Evolutionary conservation across 495 filamentous ascomycete species (phyloP).

Genomic region (Penicillium maclennaniae): DNA sequence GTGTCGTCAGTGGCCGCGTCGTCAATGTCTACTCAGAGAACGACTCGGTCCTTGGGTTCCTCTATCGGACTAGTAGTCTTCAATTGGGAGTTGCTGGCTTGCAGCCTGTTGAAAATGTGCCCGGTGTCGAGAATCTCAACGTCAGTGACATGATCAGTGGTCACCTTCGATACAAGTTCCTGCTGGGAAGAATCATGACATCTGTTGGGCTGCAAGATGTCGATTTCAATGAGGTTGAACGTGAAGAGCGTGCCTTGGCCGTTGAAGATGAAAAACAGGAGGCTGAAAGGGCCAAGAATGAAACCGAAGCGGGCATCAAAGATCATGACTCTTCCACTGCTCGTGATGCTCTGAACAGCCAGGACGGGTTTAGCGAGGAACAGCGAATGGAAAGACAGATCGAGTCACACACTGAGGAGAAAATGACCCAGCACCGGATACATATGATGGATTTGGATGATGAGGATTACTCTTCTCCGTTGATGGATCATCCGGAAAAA

Average conservation of each 20-base stretch:
- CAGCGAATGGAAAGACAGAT: constrained; percentile 40
- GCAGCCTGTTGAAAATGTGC: constrained; percentile 58
- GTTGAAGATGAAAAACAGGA: constrained; percentile 54
- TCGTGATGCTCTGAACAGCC: constrained; percentile 26
- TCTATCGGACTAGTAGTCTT: constrained; percentile 72
- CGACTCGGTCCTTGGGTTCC: constrained; percentile 71
- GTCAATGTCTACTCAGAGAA: constrained; percentile 77
- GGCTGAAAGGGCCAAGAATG: constrained; percentile 45
- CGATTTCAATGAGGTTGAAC: constrained; percentile 50
- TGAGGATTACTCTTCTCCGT: constrained; percentile 18
- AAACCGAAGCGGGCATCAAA: constrained; percentile 40
- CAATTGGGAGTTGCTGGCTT: constrained; percentile 76
- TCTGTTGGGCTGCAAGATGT: constrained; percentile 67
- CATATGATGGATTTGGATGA: constrained; percentile 24
- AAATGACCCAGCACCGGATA: constrained; percentile 29
- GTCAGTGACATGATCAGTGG: constrained; percentile 69
- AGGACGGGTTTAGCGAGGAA: constrained; percentile 35
- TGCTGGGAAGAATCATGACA: constrained; percentile 64
- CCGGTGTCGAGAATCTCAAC: constrained; percentile 72
- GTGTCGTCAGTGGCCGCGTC: constrained; percentile 67
- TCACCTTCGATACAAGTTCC: constrained; percentile 66
- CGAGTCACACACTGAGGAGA: constrained; percentile 52
- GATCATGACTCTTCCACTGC: constrained; percentile 33
- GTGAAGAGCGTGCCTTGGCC: constrained; percentile 55
- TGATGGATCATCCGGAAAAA: constrained; percentile 18